phyloP scores from a whole-genome alignment of 2,329 filamentous ascomycete species.

The Thermothelomyces thermophilus region DNA sequence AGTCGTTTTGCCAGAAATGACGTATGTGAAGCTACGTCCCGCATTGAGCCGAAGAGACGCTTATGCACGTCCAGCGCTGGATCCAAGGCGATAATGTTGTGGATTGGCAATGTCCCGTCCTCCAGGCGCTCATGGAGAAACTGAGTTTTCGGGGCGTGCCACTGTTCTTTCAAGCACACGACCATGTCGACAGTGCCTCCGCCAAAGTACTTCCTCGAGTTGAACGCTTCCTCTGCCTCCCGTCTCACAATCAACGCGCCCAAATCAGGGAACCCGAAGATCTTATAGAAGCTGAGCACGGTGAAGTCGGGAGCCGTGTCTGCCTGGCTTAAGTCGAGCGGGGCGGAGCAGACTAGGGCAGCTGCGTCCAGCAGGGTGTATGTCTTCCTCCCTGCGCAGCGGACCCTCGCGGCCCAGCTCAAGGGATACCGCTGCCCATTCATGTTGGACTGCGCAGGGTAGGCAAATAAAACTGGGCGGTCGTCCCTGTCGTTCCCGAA shows the following conservation, averaged over 20 bases:
- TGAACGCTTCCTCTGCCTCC: constrained; percentile 56
- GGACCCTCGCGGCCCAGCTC: constrained; percentile 15
- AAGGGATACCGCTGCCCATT: constrained; percentile 70
- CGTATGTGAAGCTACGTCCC: constrained; percentile 63
- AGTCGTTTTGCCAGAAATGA: constrained; percentile 55
- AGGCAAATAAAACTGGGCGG: constrained; percentile 58
- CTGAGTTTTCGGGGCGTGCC: constrained; percentile 70
- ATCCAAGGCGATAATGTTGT: constrained; percentile 79
- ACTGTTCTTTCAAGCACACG: constrained; percentile 65
- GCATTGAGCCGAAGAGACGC: constrained; percentile 65
- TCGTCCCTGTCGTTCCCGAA: constrained; percentile 26
- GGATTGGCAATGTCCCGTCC: constrained; percentile 85
- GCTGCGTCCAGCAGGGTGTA: constrained; percentile 82
- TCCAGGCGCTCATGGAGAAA: constrained; percentile 76
- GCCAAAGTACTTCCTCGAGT: constrained; percentile 74
- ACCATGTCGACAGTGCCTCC: constrained; percentile 94
- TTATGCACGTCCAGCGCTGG: constrained; percentile 64
- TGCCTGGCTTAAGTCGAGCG: constrained; percentile 60
- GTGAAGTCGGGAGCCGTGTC: constrained; percentile 71
- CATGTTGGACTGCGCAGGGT: constrained; percentile 90
- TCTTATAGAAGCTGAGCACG: constrained; percentile 87
- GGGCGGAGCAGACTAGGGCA: constrained; percentile 69
- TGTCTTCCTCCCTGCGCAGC: constrained; percentile 27
- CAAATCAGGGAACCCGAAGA: constrained; percentile 94
- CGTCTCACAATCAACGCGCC: constrained; percentile 79